Percentiles rank a stretch among this genome's conserved stretches.
These are phyloP conservation scores for Geranomyces variabilis DNA, from an alignment of 192 early-diverging fungal species.

Conservation along the genomic window DNA sequence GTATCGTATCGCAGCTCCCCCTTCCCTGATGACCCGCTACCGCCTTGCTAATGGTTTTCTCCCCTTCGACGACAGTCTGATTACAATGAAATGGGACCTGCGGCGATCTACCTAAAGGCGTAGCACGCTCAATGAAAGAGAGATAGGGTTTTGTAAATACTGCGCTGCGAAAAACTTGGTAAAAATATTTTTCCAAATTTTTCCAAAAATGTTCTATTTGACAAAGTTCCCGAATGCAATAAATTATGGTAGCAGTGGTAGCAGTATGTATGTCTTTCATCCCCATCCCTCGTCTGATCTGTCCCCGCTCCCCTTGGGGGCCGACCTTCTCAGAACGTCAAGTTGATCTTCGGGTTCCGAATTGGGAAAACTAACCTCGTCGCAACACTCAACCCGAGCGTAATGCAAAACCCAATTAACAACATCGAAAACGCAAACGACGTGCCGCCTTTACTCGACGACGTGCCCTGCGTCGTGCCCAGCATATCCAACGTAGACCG, in stretches of 20 bases:
- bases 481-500: constrained; percentile 65
- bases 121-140: neutral
- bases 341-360: constrained; percentile 45
- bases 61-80: constrained; percentile 81
- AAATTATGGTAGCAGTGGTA: too few species aligned
- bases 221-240: too few species aligned
- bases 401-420: constrained; percentile 49
- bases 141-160: too few species aligned
- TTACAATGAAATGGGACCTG: constrained; percentile 90
- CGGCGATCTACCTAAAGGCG: constrained; percentile 61
- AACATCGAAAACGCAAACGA: constrained; percentile 54
- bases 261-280: too few species aligned
- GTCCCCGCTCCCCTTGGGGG: too few species aligned
- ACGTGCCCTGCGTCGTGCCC: constrained; percentile 40
- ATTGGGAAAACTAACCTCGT: constrained; percentile 52
- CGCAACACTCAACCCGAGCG: constrained; percentile 50
- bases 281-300: too few species aligned
- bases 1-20: constrained; percentile 10
- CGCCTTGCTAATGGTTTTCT: neutral
- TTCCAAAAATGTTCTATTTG: too few species aligned
- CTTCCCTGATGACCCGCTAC: neutral
- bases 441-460: neutral
- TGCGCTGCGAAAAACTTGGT: too few species aligned
- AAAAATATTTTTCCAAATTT: too few species aligned
- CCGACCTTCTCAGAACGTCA: constrained; percentile 37